phyloP scores from a whole-genome alignment of 139 green algal species.

The Deuterostichococcus epilithicus region DNA sequence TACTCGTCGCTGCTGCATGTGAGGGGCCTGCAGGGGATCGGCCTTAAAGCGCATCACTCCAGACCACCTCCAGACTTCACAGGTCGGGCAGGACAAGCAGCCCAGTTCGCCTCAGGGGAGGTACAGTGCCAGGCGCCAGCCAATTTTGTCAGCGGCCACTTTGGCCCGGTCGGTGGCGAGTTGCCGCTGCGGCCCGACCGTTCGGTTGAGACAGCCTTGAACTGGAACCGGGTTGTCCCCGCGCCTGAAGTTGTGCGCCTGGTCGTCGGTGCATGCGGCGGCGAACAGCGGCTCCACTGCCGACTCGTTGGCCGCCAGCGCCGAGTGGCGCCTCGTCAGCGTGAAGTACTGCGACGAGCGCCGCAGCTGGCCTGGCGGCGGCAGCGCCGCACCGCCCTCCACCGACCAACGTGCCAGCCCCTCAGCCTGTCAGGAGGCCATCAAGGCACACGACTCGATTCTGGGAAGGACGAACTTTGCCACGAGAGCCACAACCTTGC shows the following conservation, averaged over 20 bases:
- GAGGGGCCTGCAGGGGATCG: background rate
- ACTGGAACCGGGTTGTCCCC: background rate
- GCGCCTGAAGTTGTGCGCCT: background rate
- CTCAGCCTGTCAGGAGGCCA: background rate
- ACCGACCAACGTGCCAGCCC: background rate
- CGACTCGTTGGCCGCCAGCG: constrained; percentile 9
- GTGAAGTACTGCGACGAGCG: constrained; percentile 21
- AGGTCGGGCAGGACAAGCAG: no score
- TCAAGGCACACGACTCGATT: background rate
- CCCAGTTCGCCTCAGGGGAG: no score
- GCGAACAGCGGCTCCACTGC: constrained; percentile 15
- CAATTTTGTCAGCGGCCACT: no score
- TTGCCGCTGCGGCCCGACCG: no score
- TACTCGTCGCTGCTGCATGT: background rate
- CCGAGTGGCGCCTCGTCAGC: constrained; percentile 24
- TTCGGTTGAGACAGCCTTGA: background rate
- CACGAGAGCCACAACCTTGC: background rate
- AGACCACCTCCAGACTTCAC: no score
- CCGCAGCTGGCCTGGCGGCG: constrained; percentile 13
- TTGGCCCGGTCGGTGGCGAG: no score
- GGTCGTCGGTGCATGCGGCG: background rate
- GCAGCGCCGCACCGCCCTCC: background rate
- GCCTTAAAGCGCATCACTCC: no score
- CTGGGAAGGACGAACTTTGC: no score
- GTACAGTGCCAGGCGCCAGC: no score